Evolutionary conservation across 2,329 filamentous ascomycete genomes (phyloP).

Genomic region (Exophiala lecanii-corni): DNA sequence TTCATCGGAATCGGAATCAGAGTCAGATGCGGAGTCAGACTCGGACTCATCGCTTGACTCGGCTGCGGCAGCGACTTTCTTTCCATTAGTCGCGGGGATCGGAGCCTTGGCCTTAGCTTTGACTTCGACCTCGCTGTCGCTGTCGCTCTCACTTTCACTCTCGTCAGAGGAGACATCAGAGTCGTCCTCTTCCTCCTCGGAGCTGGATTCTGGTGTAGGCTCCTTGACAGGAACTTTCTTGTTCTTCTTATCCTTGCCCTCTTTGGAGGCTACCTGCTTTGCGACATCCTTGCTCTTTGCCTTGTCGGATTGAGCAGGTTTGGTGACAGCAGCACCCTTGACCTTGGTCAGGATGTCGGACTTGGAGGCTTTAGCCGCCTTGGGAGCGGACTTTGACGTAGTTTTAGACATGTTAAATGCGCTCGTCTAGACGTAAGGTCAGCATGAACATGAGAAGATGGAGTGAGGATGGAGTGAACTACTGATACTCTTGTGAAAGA

Average conservation of each 20-base stretch:
- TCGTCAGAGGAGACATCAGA: slow-evolving; percentile 32
- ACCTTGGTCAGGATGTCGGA: slow-evolving; percentile 42
- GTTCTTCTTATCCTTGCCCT: slow-evolving; percentile 38
- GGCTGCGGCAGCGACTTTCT: slow-evolving; percentile 34
- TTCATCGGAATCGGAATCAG: slow-evolving; percentile 28
- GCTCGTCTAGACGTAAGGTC: slow-evolving; percentile 12
- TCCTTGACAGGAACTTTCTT: slow-evolving; percentile 43
- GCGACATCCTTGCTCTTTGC: slow-evolving; percentile 44
- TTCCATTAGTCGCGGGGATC: slow-evolving; percentile 30
- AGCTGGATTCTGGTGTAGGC: slow-evolving; percentile 32
- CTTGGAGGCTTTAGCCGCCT: slow-evolving; percentile 36
- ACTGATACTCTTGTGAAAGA: neutral
- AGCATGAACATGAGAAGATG: slow-evolving; percentile 3
- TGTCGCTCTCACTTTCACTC: slow-evolving; percentile 28
- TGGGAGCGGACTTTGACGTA: slow-evolving; percentile 40
- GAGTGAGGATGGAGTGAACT: neutral
- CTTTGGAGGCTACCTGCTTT: slow-evolving; percentile 37
- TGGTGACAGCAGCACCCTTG: slow-evolving; percentile 44
- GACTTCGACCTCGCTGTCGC: slow-evolving; percentile 28
- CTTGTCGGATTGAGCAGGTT: slow-evolving; percentile 41
- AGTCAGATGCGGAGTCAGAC: slow-evolving; percentile 31
- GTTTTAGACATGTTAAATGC: slow-evolving; percentile 44
- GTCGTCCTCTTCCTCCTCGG: slow-evolving; percentile 38
- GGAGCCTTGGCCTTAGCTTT: slow-evolving; percentile 22
- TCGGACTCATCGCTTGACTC: slow-evolving; percentile 32